Percentiles rank a stretch among this genome's conserved stretches.
Evolutionary conservation across 768 basidiomycete genomes (phyloP).

Genomic region (Cyclocybe aegerita): DNA sequence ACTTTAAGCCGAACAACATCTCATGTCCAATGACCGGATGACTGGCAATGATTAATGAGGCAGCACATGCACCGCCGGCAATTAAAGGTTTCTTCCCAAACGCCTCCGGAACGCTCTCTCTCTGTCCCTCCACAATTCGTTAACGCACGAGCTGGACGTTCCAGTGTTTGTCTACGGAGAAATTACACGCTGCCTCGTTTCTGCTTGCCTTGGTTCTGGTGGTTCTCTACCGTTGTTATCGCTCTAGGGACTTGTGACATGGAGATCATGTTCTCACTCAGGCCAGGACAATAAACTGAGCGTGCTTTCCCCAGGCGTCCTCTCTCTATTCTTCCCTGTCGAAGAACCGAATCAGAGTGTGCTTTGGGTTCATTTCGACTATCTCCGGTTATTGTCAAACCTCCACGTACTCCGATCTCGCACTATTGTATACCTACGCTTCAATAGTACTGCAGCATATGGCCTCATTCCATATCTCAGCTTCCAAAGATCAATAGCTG

Average conservation of each 20-base stretch:
- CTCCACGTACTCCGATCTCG: slow-evolving; percentile 2
- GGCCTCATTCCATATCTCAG: background rate
- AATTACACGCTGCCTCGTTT: slow-evolving; percentile 25
- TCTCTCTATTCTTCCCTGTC: slow-evolving; percentile 15
- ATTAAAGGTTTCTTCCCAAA: too few relatives aligned
- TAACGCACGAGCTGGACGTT: too few relatives aligned
- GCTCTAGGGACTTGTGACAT: slow-evolving; percentile 16
- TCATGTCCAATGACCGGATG: too few relatives aligned
- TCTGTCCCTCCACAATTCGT: too few relatives aligned
- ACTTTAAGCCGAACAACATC: too few relatives aligned
- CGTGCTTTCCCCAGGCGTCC: slow-evolving; percentile 18
- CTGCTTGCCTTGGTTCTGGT: slow-evolving; percentile 23
- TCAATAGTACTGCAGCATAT: background rate
- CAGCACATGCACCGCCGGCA: too few relatives aligned
- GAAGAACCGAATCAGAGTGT: background rate
- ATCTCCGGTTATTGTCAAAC: slow-evolving; percentile 8
- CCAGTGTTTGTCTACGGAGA: background rate
- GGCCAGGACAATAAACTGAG: slow-evolving; percentile 27
- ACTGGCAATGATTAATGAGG: too few relatives aligned
- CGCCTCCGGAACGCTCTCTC: too few relatives aligned
- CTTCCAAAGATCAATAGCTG: slow-evolving; percentile 1
- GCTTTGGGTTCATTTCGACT: slow-evolving; percentile 5
- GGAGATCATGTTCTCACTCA: slow-evolving; percentile 26
- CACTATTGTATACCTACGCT: slow-evolving; percentile 6
- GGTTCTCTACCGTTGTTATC: slow-evolving; percentile 11